Base-by-base conservation (phyloP, 1,284 basidiomycete genomes). In the Cryptococcus hybrid region DNA sequence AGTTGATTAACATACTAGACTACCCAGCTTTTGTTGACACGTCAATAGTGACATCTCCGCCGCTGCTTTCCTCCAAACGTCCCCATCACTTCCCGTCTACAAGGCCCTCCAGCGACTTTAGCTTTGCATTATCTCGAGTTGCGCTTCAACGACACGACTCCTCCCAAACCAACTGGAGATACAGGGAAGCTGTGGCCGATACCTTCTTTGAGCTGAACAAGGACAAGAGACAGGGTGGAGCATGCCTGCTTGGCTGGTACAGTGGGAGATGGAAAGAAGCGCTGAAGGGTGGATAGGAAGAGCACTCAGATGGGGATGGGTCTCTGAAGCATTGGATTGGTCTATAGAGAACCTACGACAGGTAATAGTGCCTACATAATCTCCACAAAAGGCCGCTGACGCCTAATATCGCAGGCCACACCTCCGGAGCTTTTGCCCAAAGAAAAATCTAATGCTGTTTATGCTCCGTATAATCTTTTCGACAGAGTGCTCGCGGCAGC, bases 111-210 rank as follows among this genome's bases (percentile, higher is more conserved):
- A 30, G 83, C 86, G 15, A 88, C 91, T 60, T 84, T 90, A 58
- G 92, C 88, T 2, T 92, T 93, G 89, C 83, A 88, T 67, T 94
- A 92, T 74, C 83, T 99, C 50, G 89, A 60, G 82, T 87, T 63
- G 84, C 88, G 24, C 81, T 98, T 54, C 84, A 86, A 56, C 84
- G 88, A 51, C 84, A 94, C 69, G 92, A 96, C 72, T 81, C 81
- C n/a, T 72, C 81, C 35, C 84, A 86, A 61, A 89, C 85, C 13
- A 85, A 89, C 66, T 87, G 82, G 76, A 82, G 81, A 57, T 94
- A 95, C 74, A 84, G 83, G 52, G 88, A 89, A 66, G 83, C 84
- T 7, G 84, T 87, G 9, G 79, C 92, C 48, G 90, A 94, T 73
- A 86, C 85, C 7, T 83, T 94, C 18, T 78, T 94, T 59, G 83